A percentile compares a stretch with the other conserved stretches of the same genome.
These are phyloP conservation scores for Haplosporangium sp. DNA, from an alignment of 371 early-diverging fungal genomes.

Conservation along the genomic window DNA sequence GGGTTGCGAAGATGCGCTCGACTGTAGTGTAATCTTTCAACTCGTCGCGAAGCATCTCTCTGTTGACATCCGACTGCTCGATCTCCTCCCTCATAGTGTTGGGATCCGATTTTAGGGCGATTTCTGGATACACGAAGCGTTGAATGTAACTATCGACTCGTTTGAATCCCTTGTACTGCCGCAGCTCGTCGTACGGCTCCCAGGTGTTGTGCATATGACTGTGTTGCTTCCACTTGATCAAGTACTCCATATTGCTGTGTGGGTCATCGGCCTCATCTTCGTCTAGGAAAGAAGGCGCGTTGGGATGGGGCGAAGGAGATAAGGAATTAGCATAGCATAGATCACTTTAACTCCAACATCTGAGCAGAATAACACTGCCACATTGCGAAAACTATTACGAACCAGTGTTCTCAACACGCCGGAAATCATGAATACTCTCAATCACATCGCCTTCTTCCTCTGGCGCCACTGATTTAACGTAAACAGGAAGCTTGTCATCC, in stretches of 20 bases:
- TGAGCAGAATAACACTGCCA: not conserved
- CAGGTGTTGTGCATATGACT: constrained; percentile 95
- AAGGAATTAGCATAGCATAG: not conserved
- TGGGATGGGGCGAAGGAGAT: not conserved
- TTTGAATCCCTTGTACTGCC: constrained; percentile 84
- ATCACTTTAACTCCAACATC: not conserved
- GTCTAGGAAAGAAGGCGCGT: constrained; percentile 7
- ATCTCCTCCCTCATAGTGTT: constrained; percentile 85
- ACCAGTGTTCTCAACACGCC: constrained; percentile 42
- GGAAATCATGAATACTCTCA: constrained; percentile 71
- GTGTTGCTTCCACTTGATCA: constrained; percentile 94
- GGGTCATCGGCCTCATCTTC: constrained; percentile 63
- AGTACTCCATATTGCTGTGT: constrained; percentile 78
- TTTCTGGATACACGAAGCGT: constrained; percentile 71
- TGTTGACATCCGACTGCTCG: constrained; percentile 86
- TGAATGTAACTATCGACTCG: constrained; percentile 92
- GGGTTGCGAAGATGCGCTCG: constrained; percentile 87
- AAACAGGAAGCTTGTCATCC: constrained; percentile 48
- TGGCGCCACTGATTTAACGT: constrained; percentile 32
- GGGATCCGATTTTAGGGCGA: constrained; percentile 72
- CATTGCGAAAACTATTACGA: not conserved
- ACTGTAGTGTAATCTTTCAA: constrained; percentile 87
- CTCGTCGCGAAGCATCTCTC: constrained; percentile 84
- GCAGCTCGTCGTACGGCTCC: constrained; percentile 77
- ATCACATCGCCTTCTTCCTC: constrained; percentile 74